These are phyloP conservation scores for Mycena galopus DNA, from an alignment of 768 basidiomycete species.

Conservation along the genomic window DNA sequence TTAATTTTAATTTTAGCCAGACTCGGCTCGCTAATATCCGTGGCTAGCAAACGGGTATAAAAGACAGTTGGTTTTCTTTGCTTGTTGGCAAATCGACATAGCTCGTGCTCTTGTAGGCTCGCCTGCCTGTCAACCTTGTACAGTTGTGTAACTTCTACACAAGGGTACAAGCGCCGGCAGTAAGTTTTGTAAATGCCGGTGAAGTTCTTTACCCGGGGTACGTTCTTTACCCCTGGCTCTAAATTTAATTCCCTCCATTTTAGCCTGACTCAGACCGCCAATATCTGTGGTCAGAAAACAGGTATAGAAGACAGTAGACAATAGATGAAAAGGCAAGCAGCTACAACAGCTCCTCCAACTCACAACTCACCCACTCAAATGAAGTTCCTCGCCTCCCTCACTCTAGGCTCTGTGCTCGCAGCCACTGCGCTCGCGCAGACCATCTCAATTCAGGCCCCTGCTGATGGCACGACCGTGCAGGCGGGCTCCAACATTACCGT, in stretches of 20 bases:
- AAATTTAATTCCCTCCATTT: slow-evolving; percentile 1
- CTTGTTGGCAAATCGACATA: no score
- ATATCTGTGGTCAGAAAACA: slow-evolving; percentile 17
- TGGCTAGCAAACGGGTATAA: slow-evolving; percentile 13
- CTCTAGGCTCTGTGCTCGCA: slow-evolving; percentile 13
- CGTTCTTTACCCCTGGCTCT: not conserved
- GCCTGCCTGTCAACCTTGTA: no score
- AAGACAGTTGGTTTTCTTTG: no score
- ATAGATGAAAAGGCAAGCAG: slow-evolving; percentile 12
- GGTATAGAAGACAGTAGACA: slow-evolving; percentile 13
- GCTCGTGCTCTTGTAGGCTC: no score
- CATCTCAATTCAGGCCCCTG: slow-evolving; percentile 27
- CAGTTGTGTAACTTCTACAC: no score
- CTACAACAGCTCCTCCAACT: slow-evolving; percentile 4
- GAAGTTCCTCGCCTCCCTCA: no score
- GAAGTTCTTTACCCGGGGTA: slow-evolving; percentile 9
- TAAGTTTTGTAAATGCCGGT: no score
- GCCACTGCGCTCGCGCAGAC: slow-evolving; percentile 15
- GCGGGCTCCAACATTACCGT: slow-evolving; percentile 24
- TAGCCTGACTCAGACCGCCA: not conserved
- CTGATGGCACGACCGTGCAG: slow-evolving; percentile 14
- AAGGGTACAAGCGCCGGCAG: no score
- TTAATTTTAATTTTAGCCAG: slow-evolving; percentile 2
- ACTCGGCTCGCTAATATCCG: slow-evolving; percentile 4
- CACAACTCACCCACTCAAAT: slow-evolving; percentile 18